These are phyloP conservation scores for Sporisorium scitamineum DNA, from an alignment of 1,284 basidiomycete genomes.

Conservation along the genomic window DNA sequence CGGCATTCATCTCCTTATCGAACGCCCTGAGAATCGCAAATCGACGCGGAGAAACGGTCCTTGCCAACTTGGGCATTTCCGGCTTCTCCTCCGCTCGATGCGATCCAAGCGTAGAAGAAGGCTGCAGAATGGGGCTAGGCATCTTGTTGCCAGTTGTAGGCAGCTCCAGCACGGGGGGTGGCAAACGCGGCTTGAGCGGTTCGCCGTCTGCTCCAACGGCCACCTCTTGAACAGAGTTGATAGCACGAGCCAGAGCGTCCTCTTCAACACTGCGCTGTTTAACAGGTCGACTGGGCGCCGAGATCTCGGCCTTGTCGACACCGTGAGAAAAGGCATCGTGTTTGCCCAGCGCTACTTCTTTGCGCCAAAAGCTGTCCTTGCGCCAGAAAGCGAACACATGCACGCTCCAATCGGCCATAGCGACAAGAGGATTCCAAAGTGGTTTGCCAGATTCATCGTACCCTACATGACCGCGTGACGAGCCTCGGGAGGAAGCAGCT, in stretches of 20 bases:
- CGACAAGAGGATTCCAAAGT: slow-evolving; percentile 58
- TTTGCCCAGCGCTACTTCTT: slow-evolving; percentile 36
- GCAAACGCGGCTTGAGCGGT: slow-evolving; percentile 21
- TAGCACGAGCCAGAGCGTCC: slow-evolving; percentile 3
- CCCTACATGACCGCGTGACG: slow-evolving; percentile 33
- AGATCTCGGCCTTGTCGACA: slow-evolving; percentile 25
- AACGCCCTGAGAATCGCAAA: slow-evolving; percentile 34
- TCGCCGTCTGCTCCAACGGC: slow-evolving; percentile 24
- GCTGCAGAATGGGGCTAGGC: slow-evolving; percentile 20
- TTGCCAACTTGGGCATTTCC: slow-evolving; percentile 16
- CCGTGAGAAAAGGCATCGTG: slow-evolving; percentile 19
- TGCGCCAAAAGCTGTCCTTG: slow-evolving; percentile 59
- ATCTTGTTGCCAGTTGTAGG: slow-evolving; percentile 14
- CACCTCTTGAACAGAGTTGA: slow-evolving; percentile 2
- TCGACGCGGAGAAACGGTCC: slow-evolving; percentile 22
- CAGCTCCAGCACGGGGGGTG: slow-evolving; percentile 38
- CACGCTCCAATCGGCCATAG: slow-evolving; percentile 28
- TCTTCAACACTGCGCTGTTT: slow-evolving; percentile 37
- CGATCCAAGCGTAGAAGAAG: neutral
- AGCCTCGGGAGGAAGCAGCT: neutral
- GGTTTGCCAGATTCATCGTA: slow-evolving; percentile 28
- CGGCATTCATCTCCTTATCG: slow-evolving; percentile 35
- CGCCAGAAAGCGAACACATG: slow-evolving; percentile 55
- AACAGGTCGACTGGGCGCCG: slow-evolving; percentile 22
- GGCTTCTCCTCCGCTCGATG: slow-evolving; percentile 20